Percentiles rank a stretch among this genome's conserved stretches.
Evolutionary conservation across 371 early-diverging fungal genomes (phyloP).

Genomic region (Entomophthora muscae): DNA sequence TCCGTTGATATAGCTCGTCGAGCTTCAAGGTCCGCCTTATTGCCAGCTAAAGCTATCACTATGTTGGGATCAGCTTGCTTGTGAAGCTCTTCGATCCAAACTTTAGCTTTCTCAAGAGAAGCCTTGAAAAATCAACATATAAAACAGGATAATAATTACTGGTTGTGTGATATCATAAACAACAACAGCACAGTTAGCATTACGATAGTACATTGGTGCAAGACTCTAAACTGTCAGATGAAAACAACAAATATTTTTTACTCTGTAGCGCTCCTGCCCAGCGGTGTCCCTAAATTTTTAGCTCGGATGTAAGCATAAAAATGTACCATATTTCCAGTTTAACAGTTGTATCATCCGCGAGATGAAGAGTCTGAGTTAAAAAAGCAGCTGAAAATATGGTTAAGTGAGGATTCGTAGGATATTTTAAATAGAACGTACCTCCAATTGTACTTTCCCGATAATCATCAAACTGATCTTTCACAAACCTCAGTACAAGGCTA

Average conservation of each 20-base stretch:
- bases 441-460: conserved; percentile 97
- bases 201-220: conserved; percentile 98
- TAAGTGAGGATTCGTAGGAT: not conserved
- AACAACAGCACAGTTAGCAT: conserved; percentile 89
- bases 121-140: conserved; percentile 7
- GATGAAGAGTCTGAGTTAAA: conserved; percentile 47
- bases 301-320: not conserved
- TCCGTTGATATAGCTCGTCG: conserved; percentile 52
- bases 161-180: conserved; percentile 95
- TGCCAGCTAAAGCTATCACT: conserved; percentile 93
- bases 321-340: conserved; percentile 81
- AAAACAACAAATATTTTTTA: conserved; percentile 12
- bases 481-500: conserved; percentile 86
- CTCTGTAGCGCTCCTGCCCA: conserved; percentile 87
- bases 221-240: conserved; percentile 38
- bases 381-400: conserved; percentile 44
- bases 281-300: conserved; percentile 70
- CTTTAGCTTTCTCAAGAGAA: conserved; percentile 86
- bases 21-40: conserved; percentile 76
- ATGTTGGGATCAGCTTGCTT: conserved; percentile 88
- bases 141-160: conserved; percentile 18
- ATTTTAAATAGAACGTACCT: conserved; percentile 28
- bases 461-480: conserved; percentile 93
- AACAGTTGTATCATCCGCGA: conserved; percentile 52
- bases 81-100: conserved; percentile 97